Conservation (phyloP, 2,329 filamentous ascomycete genomes). For the Talaromyces atroroseus region DNA sequence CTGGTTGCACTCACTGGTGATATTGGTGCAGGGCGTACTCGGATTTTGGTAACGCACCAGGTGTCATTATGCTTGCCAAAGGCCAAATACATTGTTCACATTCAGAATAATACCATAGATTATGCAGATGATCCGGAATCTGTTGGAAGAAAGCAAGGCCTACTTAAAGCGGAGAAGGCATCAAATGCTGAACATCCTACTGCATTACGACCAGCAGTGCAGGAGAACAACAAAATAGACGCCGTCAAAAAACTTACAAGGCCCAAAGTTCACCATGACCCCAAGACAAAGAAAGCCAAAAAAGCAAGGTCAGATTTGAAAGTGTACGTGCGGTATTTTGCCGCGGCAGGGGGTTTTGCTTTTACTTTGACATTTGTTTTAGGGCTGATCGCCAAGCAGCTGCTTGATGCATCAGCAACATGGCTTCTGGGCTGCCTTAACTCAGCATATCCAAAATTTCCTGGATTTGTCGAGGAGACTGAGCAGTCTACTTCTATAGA, state of each 20-base stretch:
- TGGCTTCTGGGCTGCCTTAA: background rate
- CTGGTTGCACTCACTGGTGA: conserved; percentile 69
- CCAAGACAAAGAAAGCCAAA: background rate
- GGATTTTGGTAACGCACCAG: conserved; percentile 77
- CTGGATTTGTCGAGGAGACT: background rate
- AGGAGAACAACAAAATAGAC: background rate
- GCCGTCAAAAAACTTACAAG: background rate
- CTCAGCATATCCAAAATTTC: background rate
- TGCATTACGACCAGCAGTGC: background rate
- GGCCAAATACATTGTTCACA: conserved; percentile 65
- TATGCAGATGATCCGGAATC: background rate
- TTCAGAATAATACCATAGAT: conserved; percentile 56
- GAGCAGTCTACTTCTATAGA: background rate
- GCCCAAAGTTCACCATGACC: background rate
- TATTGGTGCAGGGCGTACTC: conserved; percentile 62
- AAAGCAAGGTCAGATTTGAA: background rate
- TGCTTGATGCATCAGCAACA: background rate
- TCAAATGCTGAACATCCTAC: background rate
- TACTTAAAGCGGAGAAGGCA: background rate
- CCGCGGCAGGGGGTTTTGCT: background rate
- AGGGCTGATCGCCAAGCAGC: background rate
- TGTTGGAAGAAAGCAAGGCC: background rate
- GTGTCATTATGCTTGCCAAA: conserved; percentile 66
- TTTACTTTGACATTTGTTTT: conserved; percentile 29
- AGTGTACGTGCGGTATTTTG: background rate